Evolutionary conservation across 2,329 filamentous ascomycete species (phyloP), one percentile per base, ranked within the genome.

Genomic region (Aspergillus persii): DNA sequence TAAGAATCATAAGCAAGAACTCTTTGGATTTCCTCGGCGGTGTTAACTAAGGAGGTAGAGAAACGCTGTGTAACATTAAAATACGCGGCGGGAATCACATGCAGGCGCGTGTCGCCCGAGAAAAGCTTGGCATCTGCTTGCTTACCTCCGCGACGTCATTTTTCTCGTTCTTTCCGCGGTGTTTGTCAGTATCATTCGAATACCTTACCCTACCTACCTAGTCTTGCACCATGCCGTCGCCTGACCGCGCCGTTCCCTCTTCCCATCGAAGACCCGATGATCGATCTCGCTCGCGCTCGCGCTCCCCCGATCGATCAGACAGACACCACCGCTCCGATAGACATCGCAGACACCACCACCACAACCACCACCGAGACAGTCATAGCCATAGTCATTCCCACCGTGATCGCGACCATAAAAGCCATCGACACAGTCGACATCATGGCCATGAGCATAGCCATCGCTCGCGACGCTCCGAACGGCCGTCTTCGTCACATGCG

Each of bases 271-370:
- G 66, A 33, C 33, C 33, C 33, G 33, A 36, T 49, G 64, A 63
- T 39, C 62, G 59, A 33, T 69, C 68, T 7, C 68, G 68, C 59
- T 69, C 73, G 51, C 72, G 71, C 56, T 76, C 77, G 30, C 69
- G 69, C 54, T 79, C 76, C 41, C 74, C 76, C 54, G 67, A 74
- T 50, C 62, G 66, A 64, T 63, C 66, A 29, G 63, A 51, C 52
- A 59, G 47, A 63, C 69, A 65, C 50, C 70, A 71, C 44, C 74
- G 77, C 52, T 41, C 36, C 36, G 36, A 41, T 41, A 41, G 36
- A 41, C 70, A 73, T 57, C 74, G 72, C 30, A 59, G 62, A 50
- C 53, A 61, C 52, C 44, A 62, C 54, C 48, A 63, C 57, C 70
- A 60, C n/a, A 64, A 63, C 55, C 63, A 59, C 49, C 57, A 54